Percentiles rank a stretch among this genome's conserved stretches.
Evolutionary conservation across 2,329 filamentous ascomycete species (phyloP).

Genomic region (Blastomyces silverae): DNA sequence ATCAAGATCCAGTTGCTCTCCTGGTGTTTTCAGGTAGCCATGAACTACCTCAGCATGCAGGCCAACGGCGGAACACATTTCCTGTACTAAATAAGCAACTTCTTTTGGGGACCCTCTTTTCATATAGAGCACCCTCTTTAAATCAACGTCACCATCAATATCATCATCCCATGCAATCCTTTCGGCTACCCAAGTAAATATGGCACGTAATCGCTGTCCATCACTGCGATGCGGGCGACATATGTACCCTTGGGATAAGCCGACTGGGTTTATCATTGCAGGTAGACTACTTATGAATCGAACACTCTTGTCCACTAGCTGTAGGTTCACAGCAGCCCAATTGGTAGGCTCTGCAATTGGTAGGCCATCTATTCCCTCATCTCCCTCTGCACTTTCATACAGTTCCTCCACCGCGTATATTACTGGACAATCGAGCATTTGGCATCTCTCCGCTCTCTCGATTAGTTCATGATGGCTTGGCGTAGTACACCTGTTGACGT

Average conservation of each 20-base stretch:
- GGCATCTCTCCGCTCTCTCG: slow-evolving; percentile 80
- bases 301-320: slow-evolving; percentile 89
- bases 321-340: slow-evolving; percentile 71
- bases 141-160: slow-evolving; percentile 69
- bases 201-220: slow-evolving; percentile 83
- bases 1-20: slow-evolving; percentile 72
- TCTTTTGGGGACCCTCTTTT: slow-evolving; percentile 83
- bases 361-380: slow-evolving; percentile 78
- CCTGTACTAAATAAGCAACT: slow-evolving; percentile 76
- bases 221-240: slow-evolving; percentile 92
- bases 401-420: slow-evolving; percentile 86
- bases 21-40: slow-evolving; percentile 85
- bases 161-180: slow-evolving; percentile 94
- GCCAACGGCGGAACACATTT: slow-evolving; percentile 90
- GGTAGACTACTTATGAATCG: slow-evolving; percentile 82
- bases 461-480: slow-evolving; percentile 79
- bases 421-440: slow-evolving; percentile 88
- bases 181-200: slow-evolving; percentile 97
- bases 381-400: slow-evolving; percentile 75
- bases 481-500: slow-evolving; percentile 92
- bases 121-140: slow-evolving; percentile 72
- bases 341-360: slow-evolving; percentile 77
- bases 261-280: slow-evolving; percentile 70
- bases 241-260: slow-evolving; percentile 81
- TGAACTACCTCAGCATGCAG: slow-evolving; percentile 79